Conservation (phyloP, 495 filamentous ascomycete species). For the Annulohypoxylon maeteangense region DNA sequence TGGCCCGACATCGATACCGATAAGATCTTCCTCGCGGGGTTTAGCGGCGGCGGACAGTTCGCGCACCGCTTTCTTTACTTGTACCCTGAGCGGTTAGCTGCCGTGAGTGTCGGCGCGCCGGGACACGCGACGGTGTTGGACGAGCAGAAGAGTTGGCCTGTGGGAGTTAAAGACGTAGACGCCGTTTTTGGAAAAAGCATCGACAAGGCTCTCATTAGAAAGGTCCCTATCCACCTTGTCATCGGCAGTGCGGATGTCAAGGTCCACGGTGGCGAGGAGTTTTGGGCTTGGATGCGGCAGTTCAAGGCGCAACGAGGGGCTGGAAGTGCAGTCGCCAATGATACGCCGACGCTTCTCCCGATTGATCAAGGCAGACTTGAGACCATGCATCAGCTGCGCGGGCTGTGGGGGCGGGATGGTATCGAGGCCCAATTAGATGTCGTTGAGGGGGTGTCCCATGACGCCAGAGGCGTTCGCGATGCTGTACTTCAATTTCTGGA, state of each 20-base stretch:
- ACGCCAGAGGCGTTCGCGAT: constrained; percentile 30
- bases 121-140: constrained; percentile 38
- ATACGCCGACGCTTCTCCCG: background rate
- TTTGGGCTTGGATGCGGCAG: constrained; percentile 40
- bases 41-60: constrained; percentile 49
- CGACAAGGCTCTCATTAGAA: constrained; percentile 31
- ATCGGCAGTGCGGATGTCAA: constrained; percentile 36
- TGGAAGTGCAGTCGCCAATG: background rate
- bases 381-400: constrained; percentile 19
- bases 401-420: constrained; percentile 32
- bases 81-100: constrained; percentile 42
- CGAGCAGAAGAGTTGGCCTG: constrained; percentile 36
- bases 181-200: constrained; percentile 32
- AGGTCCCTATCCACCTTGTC: constrained; percentile 43
- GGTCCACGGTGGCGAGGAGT: constrained; percentile 36
- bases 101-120: constrained; percentile 45
- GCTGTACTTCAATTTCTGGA: constrained; percentile 24
- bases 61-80: constrained; percentile 46
- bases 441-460: constrained; percentile 32
- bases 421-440: constrained; percentile 35
- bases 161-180: constrained; percentile 38
- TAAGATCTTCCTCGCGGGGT: constrained; percentile 46
- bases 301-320: constrained; percentile 9
- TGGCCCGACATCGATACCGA: constrained; percentile 45
- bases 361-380: constrained; percentile 29